Percentiles rank a stretch among this genome's conserved stretches.
phyloP scores from a whole-genome alignment of 2,329 filamentous ascomycete species.

The Colletotrichum gloeosporioides region DNA sequence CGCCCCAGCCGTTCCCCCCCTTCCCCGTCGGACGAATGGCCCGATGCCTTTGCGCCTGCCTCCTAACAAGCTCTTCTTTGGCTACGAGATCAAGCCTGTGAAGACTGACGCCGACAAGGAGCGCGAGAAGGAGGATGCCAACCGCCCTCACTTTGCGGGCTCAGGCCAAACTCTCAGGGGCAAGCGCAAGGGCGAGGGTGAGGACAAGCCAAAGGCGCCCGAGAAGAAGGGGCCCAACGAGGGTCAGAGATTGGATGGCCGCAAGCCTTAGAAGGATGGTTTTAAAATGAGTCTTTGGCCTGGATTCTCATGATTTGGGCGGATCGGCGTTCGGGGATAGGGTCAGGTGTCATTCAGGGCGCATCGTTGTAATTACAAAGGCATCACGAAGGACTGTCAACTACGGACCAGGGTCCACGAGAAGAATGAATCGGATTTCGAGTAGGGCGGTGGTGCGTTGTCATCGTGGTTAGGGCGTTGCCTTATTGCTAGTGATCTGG shows the following conservation, averaged over 20 bases:
- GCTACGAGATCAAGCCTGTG: slow-evolving; percentile 89
- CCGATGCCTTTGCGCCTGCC: slow-evolving; percentile 85
- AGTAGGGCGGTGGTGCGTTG: background rate
- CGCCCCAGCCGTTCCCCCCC: slow-evolving; percentile 29
- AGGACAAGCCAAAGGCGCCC: slow-evolving; percentile 50
- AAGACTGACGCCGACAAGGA: slow-evolving; percentile 78
- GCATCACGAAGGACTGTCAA: background rate
- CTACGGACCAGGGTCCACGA: background rate
- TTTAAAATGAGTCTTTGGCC: background rate
- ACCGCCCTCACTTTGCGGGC: slow-evolving; percentile 80
- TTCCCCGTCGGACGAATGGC: slow-evolving; percentile 68
- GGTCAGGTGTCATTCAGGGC: slow-evolving; percentile 10
- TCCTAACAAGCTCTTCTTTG: slow-evolving; percentile 94
- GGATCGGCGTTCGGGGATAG: slow-evolving; percentile 9
- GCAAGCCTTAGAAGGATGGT: slow-evolving; percentile 26
- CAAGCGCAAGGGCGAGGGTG: slow-evolving; percentile 72
- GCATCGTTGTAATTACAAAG: slow-evolving; percentile 14
- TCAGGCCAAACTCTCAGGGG: slow-evolving; percentile 81
- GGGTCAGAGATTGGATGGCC: slow-evolving; percentile 50
- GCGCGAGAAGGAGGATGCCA: slow-evolving; percentile 66
- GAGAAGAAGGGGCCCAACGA: slow-evolving; percentile 53
- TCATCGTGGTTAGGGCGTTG: background rate
- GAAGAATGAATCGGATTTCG: slow-evolving; percentile 1
- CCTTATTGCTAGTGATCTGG: background rate
- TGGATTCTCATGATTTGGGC: background rate